These are phyloP conservation scores for Aspergillus unguis DNA, from an alignment of 2,329 filamentous ascomycete species.

Conservation along the genomic window DNA sequence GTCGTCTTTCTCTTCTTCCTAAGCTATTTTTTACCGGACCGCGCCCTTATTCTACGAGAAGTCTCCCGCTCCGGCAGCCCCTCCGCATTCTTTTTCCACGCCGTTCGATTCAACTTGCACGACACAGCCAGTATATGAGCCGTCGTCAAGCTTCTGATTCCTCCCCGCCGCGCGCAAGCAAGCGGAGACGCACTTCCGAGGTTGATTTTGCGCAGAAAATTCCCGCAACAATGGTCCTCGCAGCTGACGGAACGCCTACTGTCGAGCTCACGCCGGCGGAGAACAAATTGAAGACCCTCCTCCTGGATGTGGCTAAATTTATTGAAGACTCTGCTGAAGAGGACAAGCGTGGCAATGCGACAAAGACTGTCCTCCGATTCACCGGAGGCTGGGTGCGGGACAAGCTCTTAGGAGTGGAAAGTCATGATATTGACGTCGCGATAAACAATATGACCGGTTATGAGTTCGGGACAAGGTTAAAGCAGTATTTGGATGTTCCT, in stretches of 20 bases:
- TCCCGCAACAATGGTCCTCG: conserved; percentile 23
- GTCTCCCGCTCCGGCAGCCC: conserved; percentile 9
- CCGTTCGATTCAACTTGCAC: not conserved
- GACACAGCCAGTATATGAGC: conserved; percentile 26
- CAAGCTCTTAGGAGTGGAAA: conserved; percentile 46
- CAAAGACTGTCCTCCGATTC: conserved; percentile 43
- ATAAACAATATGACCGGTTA: conserved; percentile 51
- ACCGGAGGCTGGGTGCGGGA: conserved; percentile 52
- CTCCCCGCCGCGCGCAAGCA: conserved; percentile 25
- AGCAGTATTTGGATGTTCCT: conserved; percentile 42
- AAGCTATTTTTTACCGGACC: conserved; percentile 1
- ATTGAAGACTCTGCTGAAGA: conserved; percentile 46
- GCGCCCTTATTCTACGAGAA: conserved; percentile 3
- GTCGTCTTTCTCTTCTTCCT: not conserved
- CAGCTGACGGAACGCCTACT: conserved; percentile 17
- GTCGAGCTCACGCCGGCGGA: conserved; percentile 68
- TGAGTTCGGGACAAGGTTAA: conserved; percentile 45
- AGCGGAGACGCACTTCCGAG: conserved; percentile 32
- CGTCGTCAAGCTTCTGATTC: conserved; percentile 16
- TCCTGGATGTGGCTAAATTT: conserved; percentile 76
- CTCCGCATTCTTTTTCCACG: conserved; percentile 6
- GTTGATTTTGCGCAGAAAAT: conserved; percentile 21
- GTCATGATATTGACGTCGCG: conserved; percentile 49
- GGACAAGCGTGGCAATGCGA: conserved; percentile 20
- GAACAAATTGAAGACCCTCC: conserved; percentile 66